Conservation (phyloP, 768 basidiomycete species). For the Gautieria morchelliformis region DNA sequence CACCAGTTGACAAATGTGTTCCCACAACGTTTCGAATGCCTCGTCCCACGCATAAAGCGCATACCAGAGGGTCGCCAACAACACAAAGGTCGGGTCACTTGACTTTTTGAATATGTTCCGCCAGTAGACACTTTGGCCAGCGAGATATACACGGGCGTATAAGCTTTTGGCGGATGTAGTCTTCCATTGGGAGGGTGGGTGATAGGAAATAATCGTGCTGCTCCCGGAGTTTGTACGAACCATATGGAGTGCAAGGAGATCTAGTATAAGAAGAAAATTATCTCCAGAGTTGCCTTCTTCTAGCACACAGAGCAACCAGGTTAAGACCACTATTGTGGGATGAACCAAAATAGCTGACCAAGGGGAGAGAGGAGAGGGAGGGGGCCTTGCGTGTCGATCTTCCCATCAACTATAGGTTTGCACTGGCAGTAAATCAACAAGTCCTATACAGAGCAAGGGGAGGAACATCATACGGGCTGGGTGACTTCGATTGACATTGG, state of each 20-base stretch:
- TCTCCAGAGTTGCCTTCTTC: neutral
- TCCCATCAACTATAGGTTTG: slow-evolving; percentile 12
- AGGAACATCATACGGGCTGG: neutral
- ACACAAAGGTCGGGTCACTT: slow-evolving; percentile 8
- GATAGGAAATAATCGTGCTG: slow-evolving; percentile 37
- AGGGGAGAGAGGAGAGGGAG: slow-evolving; percentile 18
- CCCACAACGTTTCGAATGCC: slow-evolving; percentile 8
- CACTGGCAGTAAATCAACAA: neutral
- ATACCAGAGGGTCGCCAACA: slow-evolving; percentile 8
- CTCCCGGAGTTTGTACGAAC: slow-evolving; percentile 9
- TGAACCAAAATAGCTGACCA: neutral
- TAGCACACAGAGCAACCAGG: neutral
- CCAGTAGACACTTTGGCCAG: slow-evolving; percentile 11
- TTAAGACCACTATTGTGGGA: neutral
- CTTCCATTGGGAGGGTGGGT: slow-evolving; percentile 15
- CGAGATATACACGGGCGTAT: slow-evolving; percentile 7
- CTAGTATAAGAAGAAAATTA: slow-evolving; percentile 16
- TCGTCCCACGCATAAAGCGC: slow-evolving; percentile 13
- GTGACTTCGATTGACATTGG: neutral
- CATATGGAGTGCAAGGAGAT: slow-evolving; percentile 7
- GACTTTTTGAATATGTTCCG: slow-evolving; percentile 4
- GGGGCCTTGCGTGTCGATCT: slow-evolving; percentile 45
- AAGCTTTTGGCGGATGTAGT: slow-evolving; percentile 5
- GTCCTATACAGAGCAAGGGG: neutral
- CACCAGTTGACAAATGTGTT: slow-evolving; percentile 5